These are phyloP conservation scores for Paramecium sonneborni DNA, from an alignment of 73 alveolate species.

Conservation along the genomic window DNA sequence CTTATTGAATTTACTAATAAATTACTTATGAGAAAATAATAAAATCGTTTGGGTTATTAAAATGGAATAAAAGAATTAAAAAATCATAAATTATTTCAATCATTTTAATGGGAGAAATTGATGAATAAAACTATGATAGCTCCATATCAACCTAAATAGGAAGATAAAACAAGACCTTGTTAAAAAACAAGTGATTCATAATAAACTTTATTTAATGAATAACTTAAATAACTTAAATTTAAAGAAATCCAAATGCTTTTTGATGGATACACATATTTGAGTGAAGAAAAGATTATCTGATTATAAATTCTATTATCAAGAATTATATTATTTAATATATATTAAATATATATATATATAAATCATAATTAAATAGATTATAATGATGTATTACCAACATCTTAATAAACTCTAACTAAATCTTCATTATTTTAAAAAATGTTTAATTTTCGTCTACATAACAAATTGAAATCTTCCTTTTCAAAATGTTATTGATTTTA, in stretches of 20 bases:
- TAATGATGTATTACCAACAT: background rate
- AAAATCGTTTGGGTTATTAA: background rate
- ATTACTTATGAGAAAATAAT: background rate
- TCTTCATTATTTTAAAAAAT: background rate
- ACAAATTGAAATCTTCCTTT: background rate
- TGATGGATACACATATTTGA: slow-evolving; percentile 17
- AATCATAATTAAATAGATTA: background rate
- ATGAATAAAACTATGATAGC: background rate
- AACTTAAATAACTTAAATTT: background rate
- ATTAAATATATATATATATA: too few species aligned
- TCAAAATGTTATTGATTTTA: background rate
- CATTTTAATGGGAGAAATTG: slow-evolving; percentile 32
- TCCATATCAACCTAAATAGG: slow-evolving; percentile 36
- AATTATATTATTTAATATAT: background rate
- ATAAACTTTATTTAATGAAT: background rate
- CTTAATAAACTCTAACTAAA: background rate
- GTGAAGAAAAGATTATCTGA: background rate
- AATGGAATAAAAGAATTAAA: background rate
- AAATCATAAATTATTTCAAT: background rate
- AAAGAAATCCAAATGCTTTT: slow-evolving; percentile 39
- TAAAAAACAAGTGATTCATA: background rate
- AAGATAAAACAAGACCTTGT: background rate
- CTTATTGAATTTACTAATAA: slow-evolving; percentile 14
- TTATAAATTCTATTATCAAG: background rate
- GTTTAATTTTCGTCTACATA: background rate